Evolutionary conservation across 2,329 filamentous ascomycete genomes (phyloP), one percentile per base, ranked within the genome.

Genomic region (Claviceps maximensis): DNA sequence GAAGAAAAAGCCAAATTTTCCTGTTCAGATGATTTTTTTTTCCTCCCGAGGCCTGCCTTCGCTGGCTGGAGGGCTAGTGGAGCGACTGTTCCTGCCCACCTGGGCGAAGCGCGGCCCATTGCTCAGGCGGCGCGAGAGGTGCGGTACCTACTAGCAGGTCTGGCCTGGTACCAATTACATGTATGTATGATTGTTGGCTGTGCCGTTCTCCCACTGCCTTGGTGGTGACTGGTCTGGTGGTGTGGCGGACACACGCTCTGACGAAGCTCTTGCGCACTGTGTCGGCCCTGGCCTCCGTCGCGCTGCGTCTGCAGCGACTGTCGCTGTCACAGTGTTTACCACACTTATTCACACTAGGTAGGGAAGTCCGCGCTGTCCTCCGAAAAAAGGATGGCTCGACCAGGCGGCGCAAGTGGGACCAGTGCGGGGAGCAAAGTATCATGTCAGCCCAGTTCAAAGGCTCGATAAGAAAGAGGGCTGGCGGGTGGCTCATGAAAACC

Each of bases 1-100:
- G 67, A 70, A 64, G 62, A 55, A 63, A 64, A 65, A 65, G 64
- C 61, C 65, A 21, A 69, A 69, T 67, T 68, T 71, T 67, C 61
- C 59, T 59, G 55, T 7, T 19, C 56, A 56, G 61, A 56, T 59
- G 60, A 59, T 67, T 67, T 65, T 68, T 66, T 65, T 65, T 61
- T 59, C 62, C 63, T 57, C 54, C 42, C 47, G 51, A 58, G 46
- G 58, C 57, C 59, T 56, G 56, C 27, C 50, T 44, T 15, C 17
- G 33, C 31, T 15, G 23, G 25, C 19, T 47, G 19, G 41, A 29
- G 40, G 52, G 44, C 42, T 47, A 44, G 60, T 60, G 55, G 60
- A 62, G 58, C 59, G 53, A 47, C 50, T 44, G 52, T 59, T 55
- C 49, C 53, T 41, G 40, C n/a, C n/a, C 19, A 21, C 40, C 40